Percentiles rank a stretch among this genome's conserved stretches.
phyloP scores from a whole-genome alignment of 345 rosid genomes.

The Balakata baccata region DNA sequence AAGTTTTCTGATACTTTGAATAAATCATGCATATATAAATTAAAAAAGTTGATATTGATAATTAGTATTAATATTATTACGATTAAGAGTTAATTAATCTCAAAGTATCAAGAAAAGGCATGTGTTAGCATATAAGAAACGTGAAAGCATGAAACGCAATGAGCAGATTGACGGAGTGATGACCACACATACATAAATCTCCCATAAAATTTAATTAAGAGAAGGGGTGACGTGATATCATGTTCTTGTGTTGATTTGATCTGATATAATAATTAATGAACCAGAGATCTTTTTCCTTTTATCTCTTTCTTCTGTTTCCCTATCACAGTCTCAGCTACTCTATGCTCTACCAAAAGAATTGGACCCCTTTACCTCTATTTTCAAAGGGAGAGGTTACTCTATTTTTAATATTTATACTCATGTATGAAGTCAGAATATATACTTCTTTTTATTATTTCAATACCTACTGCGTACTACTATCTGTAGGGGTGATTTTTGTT shows the following conservation, averaged over 20 bases:
- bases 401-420: too few relatives aligned
- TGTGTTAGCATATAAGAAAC: not conserved
- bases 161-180: not conserved
- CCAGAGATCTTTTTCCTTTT: not conserved
- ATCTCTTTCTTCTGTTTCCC: not conserved
- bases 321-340: not conserved
- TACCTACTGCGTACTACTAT: not conserved
- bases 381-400: not conserved
- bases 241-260: constrained; percentile 13
- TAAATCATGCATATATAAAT: too few relatives aligned
- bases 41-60: too few relatives aligned
- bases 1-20: too few relatives aligned
- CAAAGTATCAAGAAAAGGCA: too few relatives aligned
- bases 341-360: not conserved
- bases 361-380: not conserved
- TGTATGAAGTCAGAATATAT: not conserved
- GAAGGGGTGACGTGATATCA: constrained; percentile 19
- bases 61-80: too few relatives aligned
- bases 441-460: not conserved
- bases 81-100: too few relatives aligned
- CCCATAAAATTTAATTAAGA: not conserved
- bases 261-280: constrained; percentile 11
- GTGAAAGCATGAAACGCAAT: constrained; percentile 12
- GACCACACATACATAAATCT: not conserved
- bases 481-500: too few relatives aligned